phyloP scores from a whole-genome alignment of 2,329 filamentous ascomycete species.

The Helminthosporium solani region DNA sequence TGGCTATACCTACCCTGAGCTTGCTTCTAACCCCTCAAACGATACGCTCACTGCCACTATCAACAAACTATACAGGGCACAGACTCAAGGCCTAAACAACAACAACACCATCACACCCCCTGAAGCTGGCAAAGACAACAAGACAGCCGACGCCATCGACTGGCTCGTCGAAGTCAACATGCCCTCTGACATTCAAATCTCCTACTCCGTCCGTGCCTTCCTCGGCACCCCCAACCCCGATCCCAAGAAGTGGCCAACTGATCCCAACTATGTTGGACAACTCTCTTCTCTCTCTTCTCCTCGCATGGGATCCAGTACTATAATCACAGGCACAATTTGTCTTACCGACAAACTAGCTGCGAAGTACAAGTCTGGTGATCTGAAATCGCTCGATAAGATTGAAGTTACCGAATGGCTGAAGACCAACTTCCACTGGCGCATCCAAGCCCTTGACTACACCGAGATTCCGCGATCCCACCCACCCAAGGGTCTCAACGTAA shows the following conservation, averaged over 20 bases:
- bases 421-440: slow-evolving; percentile 33
- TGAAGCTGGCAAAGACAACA: slow-evolving; percentile 4
- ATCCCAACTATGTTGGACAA: slow-evolving; percentile 46
- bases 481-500: slow-evolving; percentile 32
- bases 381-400: slow-evolving; percentile 24
- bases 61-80: slow-evolving; percentile 30
- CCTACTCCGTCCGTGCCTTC: slow-evolving; percentile 36
- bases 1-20: slow-evolving; percentile 38
- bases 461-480: slow-evolving; percentile 31
- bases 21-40: slow-evolving; percentile 26
- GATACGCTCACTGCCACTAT: slow-evolving; percentile 28
- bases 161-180: slow-evolving; percentile 35
- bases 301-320: slow-evolving; percentile 37
- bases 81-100: slow-evolving; percentile 24
- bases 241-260: slow-evolving; percentile 37
- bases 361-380: slow-evolving; percentile 25
- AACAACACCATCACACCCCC: slow-evolving; percentile 18
- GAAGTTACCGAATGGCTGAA: slow-evolving; percentile 29
- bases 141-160: slow-evolving; percentile 23
- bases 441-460: slow-evolving; percentile 30
- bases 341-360: slow-evolving; percentile 40
- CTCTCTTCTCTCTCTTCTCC: slow-evolving; percentile 42
- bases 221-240: slow-evolving; percentile 27
- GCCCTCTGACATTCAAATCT: slow-evolving; percentile 34
- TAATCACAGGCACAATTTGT: slow-evolving; percentile 44